A percentile compares a stretch with the other conserved stretches of the same genome.
phyloP scores from a whole-genome alignment of 345 rosid species.

The Durio zibethinus region DNA sequence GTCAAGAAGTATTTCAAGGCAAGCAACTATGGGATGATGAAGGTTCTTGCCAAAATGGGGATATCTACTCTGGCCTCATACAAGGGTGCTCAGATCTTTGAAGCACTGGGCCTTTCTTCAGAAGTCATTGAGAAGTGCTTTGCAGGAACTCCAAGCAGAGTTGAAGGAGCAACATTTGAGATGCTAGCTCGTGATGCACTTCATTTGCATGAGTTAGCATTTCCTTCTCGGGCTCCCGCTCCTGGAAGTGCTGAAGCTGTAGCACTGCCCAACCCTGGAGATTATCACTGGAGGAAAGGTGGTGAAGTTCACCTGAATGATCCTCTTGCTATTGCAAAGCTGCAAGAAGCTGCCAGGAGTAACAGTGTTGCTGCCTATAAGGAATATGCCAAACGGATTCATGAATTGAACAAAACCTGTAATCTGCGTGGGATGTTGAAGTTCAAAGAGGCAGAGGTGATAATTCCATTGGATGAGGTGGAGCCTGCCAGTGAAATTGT shows the following conservation, averaged over 20 bases:
- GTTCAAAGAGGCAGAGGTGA: constrained; percentile 62
- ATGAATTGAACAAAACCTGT: constrained; percentile 84
- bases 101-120: constrained; percentile 95
- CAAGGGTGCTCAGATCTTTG: constrained; percentile 99
- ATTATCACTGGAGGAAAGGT: constrained; percentile 96
- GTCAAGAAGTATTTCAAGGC: constrained; percentile 94
- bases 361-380: constrained; percentile 94
- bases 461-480: constrained; percentile 77
- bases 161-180: constrained; percentile 98
- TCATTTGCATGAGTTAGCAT: constrained; percentile 83
- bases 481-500: constrained; percentile 98
- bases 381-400: constrained; percentile 87
- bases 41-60: constrained; percentile 99
- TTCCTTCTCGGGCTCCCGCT: constrained; percentile 63
- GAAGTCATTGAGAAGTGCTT: constrained; percentile 97
- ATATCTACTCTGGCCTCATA: constrained; percentile 97
- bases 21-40: constrained; percentile 99
- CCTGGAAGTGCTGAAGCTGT: constrained; percentile 97
- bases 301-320: constrained; percentile 98
- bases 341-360: constrained; percentile 91
- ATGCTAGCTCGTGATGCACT: constrained; percentile 90
- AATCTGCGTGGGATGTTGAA: constrained; percentile 92
- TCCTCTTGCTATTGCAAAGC: constrained; percentile 91
- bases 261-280: constrained; percentile 92
- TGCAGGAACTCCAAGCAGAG: constrained; percentile 98